Conservation (phyloP, 805 yeast genomes). For the Barnettozyma salicaria region DNA sequence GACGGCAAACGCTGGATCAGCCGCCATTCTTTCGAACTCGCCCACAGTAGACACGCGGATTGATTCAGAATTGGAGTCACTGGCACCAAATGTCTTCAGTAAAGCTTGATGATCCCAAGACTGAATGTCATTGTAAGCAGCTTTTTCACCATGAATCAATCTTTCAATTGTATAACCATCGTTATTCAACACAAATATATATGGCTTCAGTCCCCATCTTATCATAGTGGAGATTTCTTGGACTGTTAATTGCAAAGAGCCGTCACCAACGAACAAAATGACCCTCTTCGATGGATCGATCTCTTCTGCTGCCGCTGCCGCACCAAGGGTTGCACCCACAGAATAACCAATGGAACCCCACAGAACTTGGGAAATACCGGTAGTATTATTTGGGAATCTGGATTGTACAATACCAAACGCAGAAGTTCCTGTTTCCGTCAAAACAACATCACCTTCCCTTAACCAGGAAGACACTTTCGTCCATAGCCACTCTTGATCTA, state of each 20-base stretch:
- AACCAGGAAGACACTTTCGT: constrained; percentile 56
- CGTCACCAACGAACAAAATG: constrained; percentile 66
- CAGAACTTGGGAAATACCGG: constrained; percentile 67
- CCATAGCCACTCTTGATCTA: constrained; percentile 68
- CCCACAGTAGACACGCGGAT: constrained; percentile 48
- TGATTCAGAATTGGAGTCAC: constrained; percentile 41
- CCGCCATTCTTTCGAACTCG: constrained; percentile 48
- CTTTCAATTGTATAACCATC: constrained; percentile 73
- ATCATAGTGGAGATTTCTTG: constrained; percentile 68
- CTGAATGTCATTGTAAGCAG: constrained; percentile 62
- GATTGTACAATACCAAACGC: constrained; percentile 66
- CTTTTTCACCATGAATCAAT: constrained; percentile 63
- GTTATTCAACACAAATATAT: constrained; percentile 63
- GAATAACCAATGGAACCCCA: constrained; percentile 72
- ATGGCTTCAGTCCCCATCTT: constrained; percentile 61
- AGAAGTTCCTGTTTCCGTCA: constrained; percentile 72
- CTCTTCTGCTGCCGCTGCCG: constrained; percentile 33
- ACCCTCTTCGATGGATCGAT: constrained; percentile 56
- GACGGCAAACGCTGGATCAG: constrained; percentile 41
- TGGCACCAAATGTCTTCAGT: constrained; percentile 45
- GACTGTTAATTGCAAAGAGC: constrained; percentile 68
- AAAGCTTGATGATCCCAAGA: constrained; percentile 59
- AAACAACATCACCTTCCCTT: constrained; percentile 57
- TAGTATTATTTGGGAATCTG: constrained; percentile 53
- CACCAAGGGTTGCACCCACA: constrained; percentile 15